These are phyloP conservation scores for Ceriops tagal DNA, from an alignment of 345 rosid species.

Conservation along the genomic window DNA sequence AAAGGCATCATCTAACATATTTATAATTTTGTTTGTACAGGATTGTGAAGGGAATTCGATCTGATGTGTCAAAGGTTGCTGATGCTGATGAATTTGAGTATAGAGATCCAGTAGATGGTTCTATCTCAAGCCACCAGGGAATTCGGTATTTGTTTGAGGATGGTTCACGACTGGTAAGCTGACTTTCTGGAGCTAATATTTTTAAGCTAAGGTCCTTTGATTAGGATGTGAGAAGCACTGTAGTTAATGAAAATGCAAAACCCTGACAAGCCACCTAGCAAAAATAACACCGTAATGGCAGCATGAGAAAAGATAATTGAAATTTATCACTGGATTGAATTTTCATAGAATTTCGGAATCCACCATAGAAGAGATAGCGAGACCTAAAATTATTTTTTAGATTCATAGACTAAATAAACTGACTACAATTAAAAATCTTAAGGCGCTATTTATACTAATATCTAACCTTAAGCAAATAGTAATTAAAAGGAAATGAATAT, in stretches of 20 bases:
- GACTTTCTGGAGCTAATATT: not conserved
- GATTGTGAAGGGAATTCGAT: slow-evolving; percentile 58
- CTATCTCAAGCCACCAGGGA: slow-evolving; percentile 96
- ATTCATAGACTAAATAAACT: too few species aligned
- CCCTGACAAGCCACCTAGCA: too few species aligned
- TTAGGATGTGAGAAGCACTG: not conserved
- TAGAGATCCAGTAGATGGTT: slow-evolving; percentile 96
- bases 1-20: not conserved
- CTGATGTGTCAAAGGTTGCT: slow-evolving; percentile 71
- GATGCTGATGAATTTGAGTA: slow-evolving; percentile 94
- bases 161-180: slow-evolving; percentile 87
- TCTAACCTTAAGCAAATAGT: too few species aligned
- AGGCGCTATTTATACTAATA: too few species aligned
- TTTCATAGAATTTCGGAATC: too few species aligned
- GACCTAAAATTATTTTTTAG: too few species aligned
- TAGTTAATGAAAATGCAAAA: not conserved
- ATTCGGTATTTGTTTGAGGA: slow-evolving; percentile 92
- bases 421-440: too few species aligned
- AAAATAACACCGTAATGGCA: too few species aligned
- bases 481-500: too few species aligned
- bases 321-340: too few species aligned
- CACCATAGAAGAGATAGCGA: too few species aligned
- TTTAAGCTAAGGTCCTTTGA: not conserved
- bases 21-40: slow-evolving; percentile 33
- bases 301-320: too few species aligned